These are phyloP conservation scores for Epicoccum sorghinum DNA, from an alignment of 2,329 filamentous ascomycete species.

Conservation along the genomic window DNA sequence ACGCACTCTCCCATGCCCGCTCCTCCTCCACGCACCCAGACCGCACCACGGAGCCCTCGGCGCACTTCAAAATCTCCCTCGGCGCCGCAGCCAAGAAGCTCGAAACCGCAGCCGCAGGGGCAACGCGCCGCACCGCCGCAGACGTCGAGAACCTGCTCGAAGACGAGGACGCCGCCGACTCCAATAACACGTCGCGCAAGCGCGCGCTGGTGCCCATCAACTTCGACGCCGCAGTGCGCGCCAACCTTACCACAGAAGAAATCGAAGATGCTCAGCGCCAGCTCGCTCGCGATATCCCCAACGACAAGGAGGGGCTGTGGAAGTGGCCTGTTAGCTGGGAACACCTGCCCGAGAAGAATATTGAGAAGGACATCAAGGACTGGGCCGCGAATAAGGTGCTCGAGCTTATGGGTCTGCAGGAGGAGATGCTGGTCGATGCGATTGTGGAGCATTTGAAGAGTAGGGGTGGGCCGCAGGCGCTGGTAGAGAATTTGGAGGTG, in stretches of 20 bases:
- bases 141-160: constrained; percentile 95
- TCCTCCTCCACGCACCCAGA: too few species aligned
- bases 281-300: constrained; percentile 88
- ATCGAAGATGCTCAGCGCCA: constrained; percentile 79
- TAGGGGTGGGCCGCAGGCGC: constrained; percentile 73
- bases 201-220: constrained; percentile 67
- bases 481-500: constrained; percentile 84
- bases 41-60: too few species aligned
- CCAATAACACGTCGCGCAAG: constrained; percentile 54
- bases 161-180: constrained; percentile 77
- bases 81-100: constrained; percentile 81
- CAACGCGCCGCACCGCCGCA: constrained; percentile 77
- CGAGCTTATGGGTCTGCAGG: constrained; percentile 93
- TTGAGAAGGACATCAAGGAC: constrained; percentile 85
- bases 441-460: constrained; percentile 85
- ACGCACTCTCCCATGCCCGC: constrained; percentile 65
- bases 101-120: constrained; percentile 59
- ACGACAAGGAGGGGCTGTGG: constrained; percentile 85
- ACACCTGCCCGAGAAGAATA: constrained; percentile 78
- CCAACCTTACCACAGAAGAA: constrained; percentile 79
- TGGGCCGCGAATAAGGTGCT: constrained; percentile 99
- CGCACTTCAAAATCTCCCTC: constrained; percentile 83
- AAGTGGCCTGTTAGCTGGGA: constrained; percentile 94
- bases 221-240: constrained; percentile 52
- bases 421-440: constrained; percentile 92